Evolutionary conservation across 2,329 filamentous ascomycete species (phyloP), one percentile per base, ranked within the genome.

Genomic region (Aspergillus sp.): DNA sequence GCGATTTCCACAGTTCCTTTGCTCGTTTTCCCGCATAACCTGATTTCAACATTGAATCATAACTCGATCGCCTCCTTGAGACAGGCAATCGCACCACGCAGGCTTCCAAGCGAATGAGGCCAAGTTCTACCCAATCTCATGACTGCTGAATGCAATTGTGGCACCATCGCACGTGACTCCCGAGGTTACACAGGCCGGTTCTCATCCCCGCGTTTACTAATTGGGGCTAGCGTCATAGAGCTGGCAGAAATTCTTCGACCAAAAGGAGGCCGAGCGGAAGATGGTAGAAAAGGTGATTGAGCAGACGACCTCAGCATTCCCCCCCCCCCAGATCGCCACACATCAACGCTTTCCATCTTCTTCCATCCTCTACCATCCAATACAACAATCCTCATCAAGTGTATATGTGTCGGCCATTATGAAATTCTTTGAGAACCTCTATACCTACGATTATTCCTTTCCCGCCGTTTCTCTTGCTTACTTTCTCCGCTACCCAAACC

Each of bases 401-500:
- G 49, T 59, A 53, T 55, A 65, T 66, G 58, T 59, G 62, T 67
- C 59, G 47, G 62, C 66, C 69, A 80, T 67, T 54, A 81, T 82
- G 77, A 82, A 82, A 68, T 79, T 82, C 70, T 81, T 80, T 66
- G 79, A 82, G 66, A 79, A 75, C 64, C 78, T 77, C 64, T 86
- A 84, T 73, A 83, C 79, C 66, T 87, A 87, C 77, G 80, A 84
- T 69, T 87, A 88, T 72, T 81, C 83, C 63, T 87, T 88, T 73
- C 80, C 84, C 60, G 84, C 85, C 67, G 86, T 88, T 55, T 84
- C 85, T 49, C 80, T 88, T 59, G 86, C 86, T 71, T 88, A 87
- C 76, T 88, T 87, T 74, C 82, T 88, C 54, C 86, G 86, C 66
- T 88, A 88, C 67, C 86, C 86, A 1, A 88, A 88, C 66, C 86